Evolutionary conservation across 2,329 filamentous ascomycete species (phyloP).

Genomic region (Pseudogymnoascus pannorum): DNA sequence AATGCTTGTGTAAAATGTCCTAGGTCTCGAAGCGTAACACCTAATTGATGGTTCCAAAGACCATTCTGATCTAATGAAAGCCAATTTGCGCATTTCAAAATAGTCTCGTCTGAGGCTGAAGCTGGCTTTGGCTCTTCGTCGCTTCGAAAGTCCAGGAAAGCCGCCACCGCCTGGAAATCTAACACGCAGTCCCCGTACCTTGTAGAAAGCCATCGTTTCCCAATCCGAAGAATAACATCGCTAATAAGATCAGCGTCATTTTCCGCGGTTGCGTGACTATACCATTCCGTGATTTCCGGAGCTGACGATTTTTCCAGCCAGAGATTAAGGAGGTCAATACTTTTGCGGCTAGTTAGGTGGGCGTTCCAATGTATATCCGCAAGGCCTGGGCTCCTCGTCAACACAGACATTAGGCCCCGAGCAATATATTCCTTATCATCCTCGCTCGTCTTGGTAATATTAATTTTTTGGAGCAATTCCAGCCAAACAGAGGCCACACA

Average conservation of each 20-base stretch:
- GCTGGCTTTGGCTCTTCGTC: neutral
- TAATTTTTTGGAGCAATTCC: neutral
- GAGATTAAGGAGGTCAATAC: neutral
- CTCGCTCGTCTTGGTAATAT: neutral
- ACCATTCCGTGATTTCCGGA: neutral
- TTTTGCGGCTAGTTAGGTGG: neutral
- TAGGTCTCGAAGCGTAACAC: neutral
- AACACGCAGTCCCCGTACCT: neutral
- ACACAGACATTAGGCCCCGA: neutral
- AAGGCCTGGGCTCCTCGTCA: neutral
- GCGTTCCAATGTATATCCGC: neutral
- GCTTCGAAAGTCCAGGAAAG: neutral
- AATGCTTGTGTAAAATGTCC: neutral
- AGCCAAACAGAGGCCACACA: neutral
- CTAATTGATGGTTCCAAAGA: neutral
- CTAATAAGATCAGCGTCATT: neutral
- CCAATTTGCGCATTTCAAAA: constrained; percentile 1
- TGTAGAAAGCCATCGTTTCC: neutral
- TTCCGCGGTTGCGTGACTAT: neutral
- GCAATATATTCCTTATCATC: neutral
- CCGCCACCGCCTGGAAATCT: neutral
- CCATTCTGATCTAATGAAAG: neutral
- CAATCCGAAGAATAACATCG: neutral
- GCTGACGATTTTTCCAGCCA: neutral
- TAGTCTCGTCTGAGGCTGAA: neutral